These are phyloP conservation scores for Chaetomium fimeti DNA, from an alignment of 495 filamentous ascomycete genomes.

Conservation along the genomic window DNA sequence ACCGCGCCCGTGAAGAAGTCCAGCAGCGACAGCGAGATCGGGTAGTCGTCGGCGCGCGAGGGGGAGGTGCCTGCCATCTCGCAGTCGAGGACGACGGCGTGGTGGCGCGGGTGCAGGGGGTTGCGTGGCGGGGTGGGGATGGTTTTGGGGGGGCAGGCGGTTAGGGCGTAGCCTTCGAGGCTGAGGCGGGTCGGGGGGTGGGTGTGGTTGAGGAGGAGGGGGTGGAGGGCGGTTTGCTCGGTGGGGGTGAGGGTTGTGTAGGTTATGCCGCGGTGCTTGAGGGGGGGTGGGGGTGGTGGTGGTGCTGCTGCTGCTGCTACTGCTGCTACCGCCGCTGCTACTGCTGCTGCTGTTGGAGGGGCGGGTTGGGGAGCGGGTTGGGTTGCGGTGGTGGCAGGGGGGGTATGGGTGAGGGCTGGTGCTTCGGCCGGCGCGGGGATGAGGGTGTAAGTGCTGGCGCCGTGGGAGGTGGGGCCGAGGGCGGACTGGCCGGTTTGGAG, in stretches of 20 bases:
- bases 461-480: no score
- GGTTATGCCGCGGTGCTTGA: constrained; percentile 3
- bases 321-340: not conserved
- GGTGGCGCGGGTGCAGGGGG: not conserved
- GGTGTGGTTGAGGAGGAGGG: not conserved
- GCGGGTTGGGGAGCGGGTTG: not conserved
- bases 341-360: not conserved
- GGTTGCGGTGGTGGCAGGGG: not conserved
- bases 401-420: no score
- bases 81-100: not conserved
- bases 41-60: not conserved
- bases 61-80: not conserved
- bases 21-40: not conserved
- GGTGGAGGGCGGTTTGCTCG: not conserved
- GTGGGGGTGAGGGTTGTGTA: not conserved
- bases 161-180: not conserved
- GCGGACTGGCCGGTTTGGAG: no score
- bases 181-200: not conserved
- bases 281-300: no score
- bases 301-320: not conserved
- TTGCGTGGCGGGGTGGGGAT: not conserved
- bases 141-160: not conserved
- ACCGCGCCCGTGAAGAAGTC: not conserved
- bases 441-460: no score
- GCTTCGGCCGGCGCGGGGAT: no score